Evolutionary conservation across 352 stramenopile genomes (phyloP).

Genomic region (Elongisporangium undulatum): DNA sequence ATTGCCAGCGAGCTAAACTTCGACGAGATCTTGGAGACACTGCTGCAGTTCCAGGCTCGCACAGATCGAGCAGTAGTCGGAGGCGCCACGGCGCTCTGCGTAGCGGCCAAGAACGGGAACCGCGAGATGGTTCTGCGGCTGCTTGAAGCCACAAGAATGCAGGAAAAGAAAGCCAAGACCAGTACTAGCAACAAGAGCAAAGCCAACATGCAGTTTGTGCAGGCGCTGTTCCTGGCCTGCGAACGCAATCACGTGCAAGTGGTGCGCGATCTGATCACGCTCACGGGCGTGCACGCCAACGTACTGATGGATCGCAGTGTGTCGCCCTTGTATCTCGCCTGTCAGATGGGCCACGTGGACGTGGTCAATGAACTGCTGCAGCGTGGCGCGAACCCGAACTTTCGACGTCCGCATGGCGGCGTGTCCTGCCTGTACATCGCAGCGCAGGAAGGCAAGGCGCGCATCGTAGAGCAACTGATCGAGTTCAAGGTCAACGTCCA

Average conservation of each 20-base stretch:
- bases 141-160: conserved; percentile 30
- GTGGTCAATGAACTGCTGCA: conserved; percentile 56
- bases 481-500: conserved; percentile 44
- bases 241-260: conserved; percentile 66
- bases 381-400: conserved; percentile 58
- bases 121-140: conserved; percentile 45
- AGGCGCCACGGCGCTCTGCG: conserved; percentile 65
- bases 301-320: conserved; percentile 77
- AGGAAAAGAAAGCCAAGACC: conserved; percentile 5
- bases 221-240: conserved; percentile 75
- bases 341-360: conserved; percentile 74
- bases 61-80: conserved; percentile 36
- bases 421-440: conserved; percentile 81
- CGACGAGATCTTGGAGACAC: conserved; percentile 56
- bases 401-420: conserved; percentile 48
- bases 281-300: conserved; percentile 56
- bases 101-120: conserved; percentile 76
- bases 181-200: not conserved
- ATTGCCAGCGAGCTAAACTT: conserved; percentile 72
- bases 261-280: conserved; percentile 55
- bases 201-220: conserved; percentile 37
- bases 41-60: conserved; percentile 42
- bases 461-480: conserved; percentile 55
- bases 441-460: conserved; percentile 67
- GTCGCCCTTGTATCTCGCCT: conserved; percentile 75